phyloP scores from a whole-genome alignment of 2,329 filamentous ascomycete species.

The Arthrobotrys musiformis region DNA sequence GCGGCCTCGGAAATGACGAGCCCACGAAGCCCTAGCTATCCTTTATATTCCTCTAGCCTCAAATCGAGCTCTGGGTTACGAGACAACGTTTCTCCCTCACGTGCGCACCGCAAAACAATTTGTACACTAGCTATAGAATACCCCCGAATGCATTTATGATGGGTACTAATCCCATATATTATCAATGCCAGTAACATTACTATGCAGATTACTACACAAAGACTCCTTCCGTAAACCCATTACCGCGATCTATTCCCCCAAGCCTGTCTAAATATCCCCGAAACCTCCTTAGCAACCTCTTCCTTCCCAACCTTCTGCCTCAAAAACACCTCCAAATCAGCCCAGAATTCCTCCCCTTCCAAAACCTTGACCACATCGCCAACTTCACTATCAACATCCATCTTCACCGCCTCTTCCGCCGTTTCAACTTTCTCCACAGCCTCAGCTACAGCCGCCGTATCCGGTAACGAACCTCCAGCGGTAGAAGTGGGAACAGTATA shows the following conservation, averaged over 20 bases:
- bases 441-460: slow-evolving; percentile 65
- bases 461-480: slow-evolving; percentile 61
- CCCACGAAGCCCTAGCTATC: background rate
- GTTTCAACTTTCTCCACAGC: slow-evolving; percentile 63
- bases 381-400: slow-evolving; percentile 63
- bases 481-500: slow-evolving; percentile 62
- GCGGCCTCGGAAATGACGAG: background rate
- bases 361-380: slow-evolving; percentile 65
- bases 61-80: background rate
- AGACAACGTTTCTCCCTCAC: background rate
- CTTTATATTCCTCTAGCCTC: background rate
- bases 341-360: slow-evolving; percentile 82
- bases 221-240: background rate
- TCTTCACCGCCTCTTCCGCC: slow-evolving; percentile 69
- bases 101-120: slow-evolving; percentile 4
- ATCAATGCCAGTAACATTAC: background rate
- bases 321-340: slow-evolving; percentile 82
- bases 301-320: slow-evolving; percentile 80
- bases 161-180: background rate
- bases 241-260: slow-evolving; percentile 70
- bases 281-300: slow-evolving; percentile 69
- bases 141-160: slow-evolving; percentile 20
- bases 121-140: slow-evolving; percentile 33
- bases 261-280: slow-evolving; percentile 77
- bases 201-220: background rate